Evolutionary conservation across 441 rosid genomes (phyloP).

Genomic region (Populus tomentosa): DNA sequence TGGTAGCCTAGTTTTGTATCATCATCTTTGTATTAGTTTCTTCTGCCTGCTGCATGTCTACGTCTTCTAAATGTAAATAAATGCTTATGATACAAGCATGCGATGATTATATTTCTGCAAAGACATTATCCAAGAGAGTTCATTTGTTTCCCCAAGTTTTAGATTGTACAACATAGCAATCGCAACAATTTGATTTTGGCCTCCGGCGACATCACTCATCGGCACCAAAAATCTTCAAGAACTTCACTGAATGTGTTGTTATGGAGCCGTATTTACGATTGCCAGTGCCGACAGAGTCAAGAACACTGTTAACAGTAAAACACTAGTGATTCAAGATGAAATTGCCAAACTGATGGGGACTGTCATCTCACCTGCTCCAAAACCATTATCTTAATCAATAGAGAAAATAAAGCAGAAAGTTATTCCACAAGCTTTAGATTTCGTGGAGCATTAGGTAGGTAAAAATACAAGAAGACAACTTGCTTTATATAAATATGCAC

Average conservation of each 20-base stretch:
- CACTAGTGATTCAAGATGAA: background rate
- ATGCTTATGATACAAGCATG: background rate
- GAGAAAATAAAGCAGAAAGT: too few species aligned
- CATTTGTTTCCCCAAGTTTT: background rate
- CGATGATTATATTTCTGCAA: too few species aligned
- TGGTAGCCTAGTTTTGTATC: background rate
- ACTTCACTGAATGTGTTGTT: background rate
- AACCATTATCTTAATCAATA: too few species aligned
- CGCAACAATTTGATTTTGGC: background rate
- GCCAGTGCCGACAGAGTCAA: too few species aligned
- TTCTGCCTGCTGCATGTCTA: background rate
- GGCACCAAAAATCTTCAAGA: background rate
- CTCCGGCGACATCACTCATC: background rate
- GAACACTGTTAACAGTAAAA: background rate
- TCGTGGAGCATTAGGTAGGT: too few species aligned
- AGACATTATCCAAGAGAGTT: background rate
- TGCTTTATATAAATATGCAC: too few species aligned
- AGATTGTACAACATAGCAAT: background rate
- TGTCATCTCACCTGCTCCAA: too few species aligned
- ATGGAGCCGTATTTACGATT: too few species aligned
- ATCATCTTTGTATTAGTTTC: background rate
- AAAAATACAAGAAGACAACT: too few species aligned
- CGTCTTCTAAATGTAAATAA: background rate
- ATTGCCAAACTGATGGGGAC: background rate
- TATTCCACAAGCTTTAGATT: too few species aligned